Evolutionary conservation across 169 alveolate genomes (phyloP).

Genomic region (Eimeria sp.): DNA sequence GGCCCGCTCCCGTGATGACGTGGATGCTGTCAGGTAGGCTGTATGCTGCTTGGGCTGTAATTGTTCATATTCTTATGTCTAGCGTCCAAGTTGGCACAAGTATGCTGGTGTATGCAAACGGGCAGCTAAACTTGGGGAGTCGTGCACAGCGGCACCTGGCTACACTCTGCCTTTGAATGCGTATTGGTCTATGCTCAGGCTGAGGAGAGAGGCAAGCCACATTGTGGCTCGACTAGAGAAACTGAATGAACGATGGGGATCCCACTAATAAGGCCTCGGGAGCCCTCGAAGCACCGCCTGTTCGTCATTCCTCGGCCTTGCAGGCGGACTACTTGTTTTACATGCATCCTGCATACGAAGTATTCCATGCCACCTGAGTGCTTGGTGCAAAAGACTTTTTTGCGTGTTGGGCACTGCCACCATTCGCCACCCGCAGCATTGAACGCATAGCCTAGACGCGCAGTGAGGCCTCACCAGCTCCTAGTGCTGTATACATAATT

Average conservation of each 20-base stretch:
- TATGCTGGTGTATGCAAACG: background rate
- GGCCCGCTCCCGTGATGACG: slow-evolving; percentile 66
- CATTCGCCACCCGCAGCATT: background rate
- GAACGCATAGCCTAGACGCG: background rate
- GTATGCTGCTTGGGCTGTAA: background rate
- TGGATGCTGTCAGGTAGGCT: slow-evolving; percentile 43
- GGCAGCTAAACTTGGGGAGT: background rate
- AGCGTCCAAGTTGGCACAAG: background rate
- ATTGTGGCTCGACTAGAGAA: slow-evolving; percentile 27
- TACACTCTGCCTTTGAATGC: background rate
- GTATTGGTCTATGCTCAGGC: background rate
- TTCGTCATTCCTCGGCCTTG: background rate
- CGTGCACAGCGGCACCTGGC: background rate
- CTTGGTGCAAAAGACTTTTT: background rate
- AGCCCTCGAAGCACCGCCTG: background rate
- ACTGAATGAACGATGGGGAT: background rate
- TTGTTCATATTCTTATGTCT: background rate
- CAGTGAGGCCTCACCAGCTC: background rate
- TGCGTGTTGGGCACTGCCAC: background rate
- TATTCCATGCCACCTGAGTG: background rate
- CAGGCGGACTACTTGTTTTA: background rate
- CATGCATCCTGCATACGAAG: background rate
- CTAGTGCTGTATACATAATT: background rate
- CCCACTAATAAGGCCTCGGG: background rate
- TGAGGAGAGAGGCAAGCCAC: slow-evolving; percentile 60